phyloP scores from a whole-genome alignment of 768 basidiomycete species.

The Coprinellus aureogranulatus region DNA sequence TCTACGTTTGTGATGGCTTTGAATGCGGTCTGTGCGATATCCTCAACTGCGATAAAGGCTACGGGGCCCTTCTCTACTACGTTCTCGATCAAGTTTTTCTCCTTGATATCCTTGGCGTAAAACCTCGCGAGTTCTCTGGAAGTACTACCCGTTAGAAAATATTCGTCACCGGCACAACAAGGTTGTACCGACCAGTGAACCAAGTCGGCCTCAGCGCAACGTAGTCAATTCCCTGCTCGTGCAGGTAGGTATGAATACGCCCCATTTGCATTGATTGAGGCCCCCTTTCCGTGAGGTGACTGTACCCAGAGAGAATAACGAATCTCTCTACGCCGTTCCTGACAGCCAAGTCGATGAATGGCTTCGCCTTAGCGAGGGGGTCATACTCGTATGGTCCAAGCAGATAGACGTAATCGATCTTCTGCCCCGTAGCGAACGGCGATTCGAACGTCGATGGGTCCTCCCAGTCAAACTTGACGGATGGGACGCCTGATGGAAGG shows the following conservation, averaged over 20 bases:
- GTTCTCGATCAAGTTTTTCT: slow-evolving; percentile 13
- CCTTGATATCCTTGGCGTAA: background rate
- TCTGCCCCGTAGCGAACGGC: background rate
- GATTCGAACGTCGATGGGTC: slow-evolving; percentile 20
- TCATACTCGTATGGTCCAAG: slow-evolving; percentile 20
- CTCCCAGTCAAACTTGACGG: slow-evolving; percentile 33
- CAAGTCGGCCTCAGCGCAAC: slow-evolving; percentile 23
- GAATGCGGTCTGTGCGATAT: slow-evolving; percentile 24
- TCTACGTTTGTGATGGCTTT: slow-evolving; percentile 21
- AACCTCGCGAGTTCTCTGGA: slow-evolving; percentile 2
- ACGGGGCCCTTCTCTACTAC: slow-evolving; percentile 15
- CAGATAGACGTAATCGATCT: slow-evolving; percentile 30
- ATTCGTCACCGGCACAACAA: background rate
- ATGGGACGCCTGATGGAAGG: slow-evolving; percentile 17
- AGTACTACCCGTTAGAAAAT: background rate
- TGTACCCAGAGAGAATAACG: slow-evolving; percentile 21
- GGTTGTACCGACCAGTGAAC: slow-evolving; percentile 23
- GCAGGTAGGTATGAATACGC: slow-evolving; percentile 18
- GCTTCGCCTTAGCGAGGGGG: slow-evolving; percentile 13
- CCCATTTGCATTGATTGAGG: slow-evolving; percentile 5
- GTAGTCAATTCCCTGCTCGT: slow-evolving; percentile 17
- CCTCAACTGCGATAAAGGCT: slow-evolving; percentile 20
- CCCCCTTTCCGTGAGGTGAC: background rate
- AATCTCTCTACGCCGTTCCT: slow-evolving; percentile 25
- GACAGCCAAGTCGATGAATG: slow-evolving; percentile 28